Conservation (phyloP, 2,329 filamentous ascomycete genomes). For the Scedosporium apiospermum region DNA sequence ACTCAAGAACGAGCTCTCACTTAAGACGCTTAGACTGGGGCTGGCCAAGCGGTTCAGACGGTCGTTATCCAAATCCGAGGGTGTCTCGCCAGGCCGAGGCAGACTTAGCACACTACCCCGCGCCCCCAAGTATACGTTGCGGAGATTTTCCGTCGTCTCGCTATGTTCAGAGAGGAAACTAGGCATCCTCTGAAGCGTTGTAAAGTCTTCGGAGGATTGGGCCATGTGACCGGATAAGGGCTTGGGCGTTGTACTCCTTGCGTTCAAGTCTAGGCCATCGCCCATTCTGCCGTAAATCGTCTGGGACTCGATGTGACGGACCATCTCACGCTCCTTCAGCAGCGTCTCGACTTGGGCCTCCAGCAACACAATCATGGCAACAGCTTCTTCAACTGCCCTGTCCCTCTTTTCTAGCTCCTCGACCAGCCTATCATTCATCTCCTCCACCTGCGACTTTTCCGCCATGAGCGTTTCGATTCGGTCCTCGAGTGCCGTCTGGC, state of each 20-base stretch:
- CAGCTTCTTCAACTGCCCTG: slow-evolving; percentile 61
- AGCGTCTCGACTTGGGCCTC: slow-evolving; percentile 50
- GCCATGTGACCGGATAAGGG: not conserved
- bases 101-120: slow-evolving; percentile 40
- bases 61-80: slow-evolving; percentile 22
- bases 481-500: slow-evolving; percentile 49
- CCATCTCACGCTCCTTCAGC: slow-evolving; percentile 42
- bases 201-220: not conserved
- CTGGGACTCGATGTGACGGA: slow-evolving; percentile 35
- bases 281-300: not conserved
- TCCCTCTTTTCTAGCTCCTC: slow-evolving; percentile 58
- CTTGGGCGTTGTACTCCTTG: slow-evolving; percentile 7
- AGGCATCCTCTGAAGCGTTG: slow-evolving; percentile 45
- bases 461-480: slow-evolving; percentile 44
- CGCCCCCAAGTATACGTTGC: slow-evolving; percentile 46
- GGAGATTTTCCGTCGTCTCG: slow-evolving; percentile 50
- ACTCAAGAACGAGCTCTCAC: slow-evolving; percentile 58
- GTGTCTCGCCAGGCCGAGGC: slow-evolving; percentile 34
- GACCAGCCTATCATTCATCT: slow-evolving; percentile 49
- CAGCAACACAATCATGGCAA: slow-evolving; percentile 56
- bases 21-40: slow-evolving; percentile 53
- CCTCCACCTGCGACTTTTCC: slow-evolving; percentile 43
- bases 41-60: slow-evolving; percentile 33
- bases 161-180: slow-evolving; percentile 54
- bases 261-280: not conserved